Conservation (phyloP, 148 eudicot genomes). For the Pouteria glomerata region DNA sequence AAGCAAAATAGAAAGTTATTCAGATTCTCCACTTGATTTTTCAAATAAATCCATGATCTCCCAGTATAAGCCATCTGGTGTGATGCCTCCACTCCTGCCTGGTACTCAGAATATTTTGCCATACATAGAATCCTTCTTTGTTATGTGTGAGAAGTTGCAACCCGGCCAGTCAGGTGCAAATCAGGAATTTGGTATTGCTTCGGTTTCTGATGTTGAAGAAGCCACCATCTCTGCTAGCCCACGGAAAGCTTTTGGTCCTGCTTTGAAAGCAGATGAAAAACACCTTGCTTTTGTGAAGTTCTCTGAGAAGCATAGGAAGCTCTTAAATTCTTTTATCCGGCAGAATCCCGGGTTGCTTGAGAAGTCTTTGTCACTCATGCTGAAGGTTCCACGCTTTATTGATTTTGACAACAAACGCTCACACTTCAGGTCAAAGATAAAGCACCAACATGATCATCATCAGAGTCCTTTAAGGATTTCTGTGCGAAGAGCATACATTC, state of each 20-base stretch:
- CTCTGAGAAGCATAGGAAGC: conserved; percentile 85
- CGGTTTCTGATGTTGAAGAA: conserved; percentile 71
- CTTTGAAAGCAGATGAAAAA: conserved; percentile 60
- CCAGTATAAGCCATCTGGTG: conserved; percentile 60
- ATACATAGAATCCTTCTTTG: conserved; percentile 94
- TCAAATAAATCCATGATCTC: conserved; percentile 43
- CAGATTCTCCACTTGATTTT: conserved; percentile 49
- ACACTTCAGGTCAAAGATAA: conserved; percentile 93
- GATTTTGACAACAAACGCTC: conserved; percentile 97
- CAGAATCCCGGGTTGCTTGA: conserved; percentile 97
- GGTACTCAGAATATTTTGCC: conserved; percentile 95
- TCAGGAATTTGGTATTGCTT: conserved; percentile 48
- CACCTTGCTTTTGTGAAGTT: conserved; percentile 79
- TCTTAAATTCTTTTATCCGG: conserved; percentile 85
- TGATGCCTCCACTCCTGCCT: conserved; percentile 78
- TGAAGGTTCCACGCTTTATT: conserved; percentile 97
- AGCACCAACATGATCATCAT: conserved; percentile 95
- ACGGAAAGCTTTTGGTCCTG: conserved; percentile 33
- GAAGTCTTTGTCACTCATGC: conserved; percentile 90
- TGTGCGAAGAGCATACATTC: conserved; percentile 93
- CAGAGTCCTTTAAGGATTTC: conserved; percentile 97
- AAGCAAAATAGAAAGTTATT: conserved; percentile 70
- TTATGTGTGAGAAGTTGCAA: conserved; percentile 91
- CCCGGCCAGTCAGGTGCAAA: conserved; percentile 55
- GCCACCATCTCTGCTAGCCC: conserved; percentile 55